Conservation (phyloP, 257 asterid genomes). For the Solanum chiquidenum region DNA sequence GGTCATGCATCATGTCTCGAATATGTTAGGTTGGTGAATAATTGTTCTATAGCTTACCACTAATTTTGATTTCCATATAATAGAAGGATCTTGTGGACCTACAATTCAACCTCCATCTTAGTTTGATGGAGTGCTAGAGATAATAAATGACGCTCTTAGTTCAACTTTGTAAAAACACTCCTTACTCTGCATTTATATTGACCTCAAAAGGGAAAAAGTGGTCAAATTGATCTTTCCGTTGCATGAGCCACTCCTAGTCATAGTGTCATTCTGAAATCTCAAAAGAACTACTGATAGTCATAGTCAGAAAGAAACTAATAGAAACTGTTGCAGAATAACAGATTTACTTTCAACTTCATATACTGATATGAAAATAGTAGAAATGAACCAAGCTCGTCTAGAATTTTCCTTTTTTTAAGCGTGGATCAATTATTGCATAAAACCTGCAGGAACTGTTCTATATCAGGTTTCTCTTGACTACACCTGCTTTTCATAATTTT, state of each 20-base stretch:
- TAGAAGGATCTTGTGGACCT: not conserved
- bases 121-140: not conserved
- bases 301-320: not conserved
- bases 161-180: not conserved
- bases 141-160: not conserved
- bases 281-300: not conserved
- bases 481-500: not conserved
- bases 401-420: not conserved
- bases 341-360: not conserved
- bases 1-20: conserved; percentile 79
- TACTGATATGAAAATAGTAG: not conserved
- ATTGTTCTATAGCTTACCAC: not conserved
- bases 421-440: not conserved
- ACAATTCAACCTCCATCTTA: not conserved
- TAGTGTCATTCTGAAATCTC: not conserved
- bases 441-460: not conserved
- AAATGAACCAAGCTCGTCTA: not conserved
- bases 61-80: not conserved
- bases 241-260: not conserved
- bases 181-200: not conserved
- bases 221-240: not conserved
- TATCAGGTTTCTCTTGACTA: not conserved
- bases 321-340: not conserved
- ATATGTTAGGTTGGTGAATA: conserved; percentile 61
- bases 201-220: not conserved